These are phyloP conservation scores for Inga laurina DNA, from an alignment of 306 rosid species.

Conservation along the genomic window DNA sequence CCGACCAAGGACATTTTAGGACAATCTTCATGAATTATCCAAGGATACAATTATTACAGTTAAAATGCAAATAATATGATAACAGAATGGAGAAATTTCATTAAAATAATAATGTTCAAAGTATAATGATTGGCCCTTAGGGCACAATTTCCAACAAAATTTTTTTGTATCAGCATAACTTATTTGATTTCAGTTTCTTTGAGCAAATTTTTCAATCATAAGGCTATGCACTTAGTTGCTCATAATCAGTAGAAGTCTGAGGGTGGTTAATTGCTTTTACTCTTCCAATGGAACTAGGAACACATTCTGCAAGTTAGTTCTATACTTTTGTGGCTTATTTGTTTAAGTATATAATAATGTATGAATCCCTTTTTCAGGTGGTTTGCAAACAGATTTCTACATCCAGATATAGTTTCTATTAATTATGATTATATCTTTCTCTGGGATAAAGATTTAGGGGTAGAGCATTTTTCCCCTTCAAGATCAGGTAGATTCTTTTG, in stretches of 20 bases:
- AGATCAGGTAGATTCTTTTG: constrained; percentile 50
- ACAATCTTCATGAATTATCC: too few relatives aligned
- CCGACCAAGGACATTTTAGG: too few relatives aligned
- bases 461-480: constrained; percentile 72
- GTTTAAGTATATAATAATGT: too few relatives aligned
- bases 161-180: constrained; percentile 14
- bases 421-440: constrained; percentile 86
- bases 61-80: too few relatives aligned
- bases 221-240: constrained; percentile 83
- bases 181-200: constrained; percentile 84
- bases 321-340: too few relatives aligned
- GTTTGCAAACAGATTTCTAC: too few relatives aligned
- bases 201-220: constrained; percentile 85
- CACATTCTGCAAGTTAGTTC: too few relatives aligned
- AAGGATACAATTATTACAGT: too few relatives aligned
- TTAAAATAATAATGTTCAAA: too few relatives aligned
- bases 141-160: neutral
- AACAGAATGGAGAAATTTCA: too few relatives aligned
- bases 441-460: constrained; percentile 99
- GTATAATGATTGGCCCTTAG: too few relatives aligned
- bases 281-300: neutral
- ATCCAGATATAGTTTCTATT: constrained; percentile 39
- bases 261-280: neutral
- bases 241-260: constrained; percentile 51
- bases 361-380: too few relatives aligned